Percentiles rank a stretch among this genome's conserved stretches.
phyloP scores from a whole-genome alignment of 768 basidiomycete species.

The Boletus vermiculosoides region DNA sequence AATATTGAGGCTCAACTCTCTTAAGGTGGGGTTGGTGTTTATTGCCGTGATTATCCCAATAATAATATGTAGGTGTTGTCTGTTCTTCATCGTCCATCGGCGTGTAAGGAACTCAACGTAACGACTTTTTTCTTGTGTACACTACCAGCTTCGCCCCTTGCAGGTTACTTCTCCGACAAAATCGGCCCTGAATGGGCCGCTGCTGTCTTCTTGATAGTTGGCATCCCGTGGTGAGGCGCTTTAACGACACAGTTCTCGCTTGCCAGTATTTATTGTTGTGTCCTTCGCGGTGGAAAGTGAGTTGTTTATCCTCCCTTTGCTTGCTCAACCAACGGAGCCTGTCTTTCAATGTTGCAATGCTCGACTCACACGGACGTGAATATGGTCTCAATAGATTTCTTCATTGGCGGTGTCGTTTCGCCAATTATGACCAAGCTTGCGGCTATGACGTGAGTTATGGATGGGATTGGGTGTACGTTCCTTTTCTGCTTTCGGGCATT shows the following conservation, averaged over 20 bases:
- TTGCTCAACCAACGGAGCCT: neutral
- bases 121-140: neutral
- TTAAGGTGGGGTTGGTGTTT: neutral
- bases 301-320: neutral
- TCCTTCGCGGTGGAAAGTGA: neutral
- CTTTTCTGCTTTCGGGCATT: neutral
- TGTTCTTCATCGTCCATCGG: neutral
- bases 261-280: neutral
- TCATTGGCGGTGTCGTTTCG: neutral
- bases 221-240: neutral
- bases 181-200: neutral
- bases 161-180: neutral
- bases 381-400: neutral
- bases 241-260: neutral
- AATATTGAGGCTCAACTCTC: neutral
- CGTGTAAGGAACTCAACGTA: neutral
- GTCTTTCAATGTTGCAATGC: neutral
- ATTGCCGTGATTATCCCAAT: neutral
- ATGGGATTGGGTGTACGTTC: neutral
- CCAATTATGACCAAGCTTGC: neutral
- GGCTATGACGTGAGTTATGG: neutral
- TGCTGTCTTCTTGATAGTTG: neutral
- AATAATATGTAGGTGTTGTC: neutral
- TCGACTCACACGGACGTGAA: neutral
- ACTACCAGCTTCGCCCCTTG: neutral